These are phyloP conservation scores for Daldinia concentrica DNA, from an alignment of 495 filamentous ascomycete species.

Conservation along the genomic window DNA sequence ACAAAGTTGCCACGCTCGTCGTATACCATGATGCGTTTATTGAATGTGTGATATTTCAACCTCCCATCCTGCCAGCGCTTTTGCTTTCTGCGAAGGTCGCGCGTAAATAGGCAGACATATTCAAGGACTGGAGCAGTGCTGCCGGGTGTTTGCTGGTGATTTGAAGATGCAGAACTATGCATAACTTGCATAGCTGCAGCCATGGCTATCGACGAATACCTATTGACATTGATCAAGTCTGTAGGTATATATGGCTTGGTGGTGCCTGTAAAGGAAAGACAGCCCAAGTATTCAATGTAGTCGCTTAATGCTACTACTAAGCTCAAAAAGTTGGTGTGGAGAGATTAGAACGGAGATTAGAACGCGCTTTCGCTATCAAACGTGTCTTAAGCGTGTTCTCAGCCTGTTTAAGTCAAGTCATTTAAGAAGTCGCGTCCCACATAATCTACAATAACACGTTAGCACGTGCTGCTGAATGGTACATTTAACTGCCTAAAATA, in stretches of 20 bases:
- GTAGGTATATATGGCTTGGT: background rate
- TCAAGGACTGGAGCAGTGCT: slow-evolving; percentile 81
- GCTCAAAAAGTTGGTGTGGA: background rate
- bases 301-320: background rate
- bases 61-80: slow-evolving; percentile 95
- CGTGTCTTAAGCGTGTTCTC: background rate
- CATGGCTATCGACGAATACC: slow-evolving; percentile 23
- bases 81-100: slow-evolving; percentile 83
- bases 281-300: background rate
- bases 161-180: slow-evolving; percentile 41
- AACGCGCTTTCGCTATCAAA: slow-evolving; percentile 4
- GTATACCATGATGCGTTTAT: slow-evolving; percentile 90
- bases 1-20: slow-evolving; percentile 81
- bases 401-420: background rate
- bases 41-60: slow-evolving; percentile 88
- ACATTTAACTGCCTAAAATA: background rate
- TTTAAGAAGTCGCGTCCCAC: slow-evolving; percentile 15
- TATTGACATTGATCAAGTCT: background rate
- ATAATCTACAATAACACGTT: slow-evolving; percentile 18
- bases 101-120: slow-evolving; percentile 84
- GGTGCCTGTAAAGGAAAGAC: background rate
- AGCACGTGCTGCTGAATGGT: slow-evolving; percentile 25
- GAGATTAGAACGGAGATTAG: background rate
- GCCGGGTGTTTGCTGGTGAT: slow-evolving; percentile 48
- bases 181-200: slow-evolving; percentile 30